phyloP scores from a whole-genome alignment of 2,329 filamentous ascomycete species.

The Paecilomyces variotii region DNA sequence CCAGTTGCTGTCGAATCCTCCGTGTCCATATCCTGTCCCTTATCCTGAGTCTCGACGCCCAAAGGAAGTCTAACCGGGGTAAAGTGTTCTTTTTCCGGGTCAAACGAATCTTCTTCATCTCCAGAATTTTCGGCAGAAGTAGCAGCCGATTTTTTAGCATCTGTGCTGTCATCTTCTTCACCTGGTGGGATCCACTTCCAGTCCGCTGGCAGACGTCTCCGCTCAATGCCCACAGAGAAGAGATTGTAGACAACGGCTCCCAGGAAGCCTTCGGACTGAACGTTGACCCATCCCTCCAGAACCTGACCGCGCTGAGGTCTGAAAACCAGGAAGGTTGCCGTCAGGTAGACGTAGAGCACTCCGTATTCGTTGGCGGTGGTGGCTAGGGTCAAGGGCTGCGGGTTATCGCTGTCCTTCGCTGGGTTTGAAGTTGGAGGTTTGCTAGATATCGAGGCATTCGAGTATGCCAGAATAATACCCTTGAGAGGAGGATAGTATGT shows the following conservation, averaged over 20 bases:
- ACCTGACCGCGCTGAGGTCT: slow-evolving; percentile 63
- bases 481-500: slow-evolving; percentile 54
- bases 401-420: slow-evolving; percentile 17
- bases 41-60: slow-evolving; percentile 23
- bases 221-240: slow-evolving; percentile 83
- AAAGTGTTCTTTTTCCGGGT: slow-evolving; percentile 33
- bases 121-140: slow-evolving; percentile 15
- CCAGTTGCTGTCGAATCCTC: slow-evolving; percentile 47
- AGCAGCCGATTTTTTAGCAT: slow-evolving; percentile 9
- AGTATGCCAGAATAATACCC: slow-evolving; percentile 51
- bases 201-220: slow-evolving; percentile 61
- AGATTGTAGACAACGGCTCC: slow-evolving; percentile 83
- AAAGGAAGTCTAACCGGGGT: slow-evolving; percentile 18
- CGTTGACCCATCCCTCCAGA: slow-evolving; percentile 73
- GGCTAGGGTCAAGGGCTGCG: slow-evolving; percentile 34
- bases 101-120: slow-evolving; percentile 8
- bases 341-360: slow-evolving; percentile 80
- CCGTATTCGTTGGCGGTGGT: slow-evolving; percentile 67
- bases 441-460: slow-evolving; percentile 35
- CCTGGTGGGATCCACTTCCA: slow-evolving; percentile 72
- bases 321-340: slow-evolving; percentile 78
- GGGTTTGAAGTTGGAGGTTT: slow-evolving; percentile 29
- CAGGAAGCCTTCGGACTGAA: slow-evolving; percentile 82
- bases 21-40: slow-evolving; percentile 17
- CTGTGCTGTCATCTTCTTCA: slow-evolving; percentile 15